Conservation (phyloP, 148 eudicot species). For the Nepenthes mirabilis region DNA sequence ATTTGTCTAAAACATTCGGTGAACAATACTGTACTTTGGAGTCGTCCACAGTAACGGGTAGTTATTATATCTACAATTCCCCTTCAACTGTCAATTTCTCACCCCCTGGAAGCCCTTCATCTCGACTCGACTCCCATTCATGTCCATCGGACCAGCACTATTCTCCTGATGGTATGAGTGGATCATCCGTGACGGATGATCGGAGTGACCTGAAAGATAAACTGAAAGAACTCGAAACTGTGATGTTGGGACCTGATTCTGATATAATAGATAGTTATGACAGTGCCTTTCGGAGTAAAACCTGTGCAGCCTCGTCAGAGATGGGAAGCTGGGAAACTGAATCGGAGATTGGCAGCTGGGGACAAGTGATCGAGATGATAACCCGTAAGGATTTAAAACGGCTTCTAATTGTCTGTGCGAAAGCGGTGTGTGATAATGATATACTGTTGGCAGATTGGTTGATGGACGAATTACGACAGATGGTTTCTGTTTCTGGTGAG, state of each 20-base stretch:
- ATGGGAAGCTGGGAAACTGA: conserved; percentile 18
- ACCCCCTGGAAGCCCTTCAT: conserved; percentile 20
- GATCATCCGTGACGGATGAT: conserved; percentile 29
- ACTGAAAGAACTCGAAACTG: conserved; percentile 38
- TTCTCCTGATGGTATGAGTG: conserved; percentile 22
- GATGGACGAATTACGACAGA: conserved; percentile 33
- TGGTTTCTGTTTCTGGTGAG: conserved; percentile 53
- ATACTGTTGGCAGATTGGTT: conserved; percentile 24
- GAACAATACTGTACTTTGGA: conserved; percentile 30
- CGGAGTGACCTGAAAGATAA: conserved; percentile 27
- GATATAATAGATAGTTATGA: conserved; percentile 20
- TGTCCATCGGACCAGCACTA: conserved; percentile 9
- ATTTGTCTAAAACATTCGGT: conserved; percentile 8
- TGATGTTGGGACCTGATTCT: conserved; percentile 44
- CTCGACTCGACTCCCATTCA: conserved; percentile 18
- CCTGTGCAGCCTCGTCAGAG: conserved; percentile 13
- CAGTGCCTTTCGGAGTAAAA: conserved; percentile 9
- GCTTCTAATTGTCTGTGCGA: conserved; percentile 37
- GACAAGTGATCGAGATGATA: conserved; percentile 29
- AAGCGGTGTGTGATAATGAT: conserved; percentile 36
- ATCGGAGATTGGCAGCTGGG: conserved; percentile 27
- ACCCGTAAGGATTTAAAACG: conserved; percentile 29
- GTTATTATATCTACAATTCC: conserved; percentile 13
- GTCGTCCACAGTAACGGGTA: conserved; percentile 25
- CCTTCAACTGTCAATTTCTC: conserved; percentile 24